Conservation (phyloP, 345 rosid genomes). For the Eucalyptus marginata region DNA sequence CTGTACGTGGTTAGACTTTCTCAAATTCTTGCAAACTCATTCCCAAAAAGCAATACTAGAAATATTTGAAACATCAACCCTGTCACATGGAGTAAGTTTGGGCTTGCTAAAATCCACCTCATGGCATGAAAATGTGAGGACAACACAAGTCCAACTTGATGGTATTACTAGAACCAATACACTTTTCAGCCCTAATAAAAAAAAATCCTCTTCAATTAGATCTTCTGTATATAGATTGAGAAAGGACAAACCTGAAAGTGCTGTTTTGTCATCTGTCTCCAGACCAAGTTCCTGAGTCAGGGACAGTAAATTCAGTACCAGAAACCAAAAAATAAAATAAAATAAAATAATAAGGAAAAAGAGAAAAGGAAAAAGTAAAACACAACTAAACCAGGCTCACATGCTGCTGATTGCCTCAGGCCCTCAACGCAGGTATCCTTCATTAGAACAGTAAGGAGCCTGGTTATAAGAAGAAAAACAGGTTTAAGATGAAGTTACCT, state of each 20-base stretch:
- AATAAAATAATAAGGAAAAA: background rate
- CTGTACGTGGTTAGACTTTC: background rate
- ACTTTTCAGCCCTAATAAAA: background rate
- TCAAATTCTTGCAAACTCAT: background rate
- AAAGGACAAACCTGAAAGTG: slow-evolving; percentile 70
- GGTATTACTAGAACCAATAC: background rate
- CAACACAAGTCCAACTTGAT: background rate
- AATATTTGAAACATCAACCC: background rate
- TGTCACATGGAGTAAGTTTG: background rate
- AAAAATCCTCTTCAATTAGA: background rate
- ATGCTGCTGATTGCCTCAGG: background rate
- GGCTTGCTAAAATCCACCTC: background rate
- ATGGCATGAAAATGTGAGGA: background rate
- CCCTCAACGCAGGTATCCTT: background rate
- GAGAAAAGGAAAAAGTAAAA: background rate
- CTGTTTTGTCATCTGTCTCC: slow-evolving; percentile 98
- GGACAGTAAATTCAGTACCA: slow-evolving; percentile 1
- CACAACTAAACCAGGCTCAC: background rate
- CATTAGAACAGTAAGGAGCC: background rate
- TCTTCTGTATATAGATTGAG: background rate
- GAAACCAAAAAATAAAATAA: background rate
- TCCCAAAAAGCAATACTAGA: background rate
- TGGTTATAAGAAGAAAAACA: background rate
- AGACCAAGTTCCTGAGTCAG: slow-evolving; percentile 82
- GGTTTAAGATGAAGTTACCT: slow-evolving; percentile 32